Conservation (phyloP, 108 stramenopile species). For the Skeletonema marinoi region DNA sequence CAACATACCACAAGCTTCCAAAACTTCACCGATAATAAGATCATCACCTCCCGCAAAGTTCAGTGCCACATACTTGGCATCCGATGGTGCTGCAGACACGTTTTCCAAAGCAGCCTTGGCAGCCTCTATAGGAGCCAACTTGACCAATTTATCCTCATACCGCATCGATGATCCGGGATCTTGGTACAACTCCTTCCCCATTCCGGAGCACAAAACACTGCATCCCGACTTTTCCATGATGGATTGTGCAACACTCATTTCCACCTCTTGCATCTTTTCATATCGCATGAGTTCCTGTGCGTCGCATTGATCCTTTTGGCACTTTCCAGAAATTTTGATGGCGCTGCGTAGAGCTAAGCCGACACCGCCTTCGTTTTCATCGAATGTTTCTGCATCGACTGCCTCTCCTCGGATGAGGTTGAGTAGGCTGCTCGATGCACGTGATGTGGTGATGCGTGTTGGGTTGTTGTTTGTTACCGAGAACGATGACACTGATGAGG, state of each 20-base stretch:
- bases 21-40: conserved; percentile 68
- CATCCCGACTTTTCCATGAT: conserved; percentile 42
- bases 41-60: conserved; percentile 78
- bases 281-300: conserved; percentile 57
- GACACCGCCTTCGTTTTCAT: conserved; percentile 66
- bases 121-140: conserved; percentile 61
- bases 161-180: conserved; percentile 63
- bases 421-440: neutral
- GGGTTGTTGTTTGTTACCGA: neutral
- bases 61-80: conserved; percentile 14
- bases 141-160: conserved; percentile 44
- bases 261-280: conserved; percentile 39
- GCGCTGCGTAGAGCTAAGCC: conserved; percentile 62
- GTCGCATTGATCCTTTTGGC: conserved; percentile 45
- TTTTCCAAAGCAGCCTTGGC: conserved; percentile 59
- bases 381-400: conserved; percentile 40
- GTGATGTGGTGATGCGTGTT: neutral
- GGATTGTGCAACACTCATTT: conserved; percentile 33
- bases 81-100: conserved; percentile 13
- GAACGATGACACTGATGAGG: neutral
- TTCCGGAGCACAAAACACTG: conserved; percentile 58
- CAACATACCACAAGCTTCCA: conserved; percentile 59
- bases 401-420: conserved; percentile 51
- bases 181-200: conserved; percentile 67
- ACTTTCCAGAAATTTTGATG: conserved; percentile 62